Conservation (phyloP, 257 asterid species). For the Solanum microdontum region DNA sequence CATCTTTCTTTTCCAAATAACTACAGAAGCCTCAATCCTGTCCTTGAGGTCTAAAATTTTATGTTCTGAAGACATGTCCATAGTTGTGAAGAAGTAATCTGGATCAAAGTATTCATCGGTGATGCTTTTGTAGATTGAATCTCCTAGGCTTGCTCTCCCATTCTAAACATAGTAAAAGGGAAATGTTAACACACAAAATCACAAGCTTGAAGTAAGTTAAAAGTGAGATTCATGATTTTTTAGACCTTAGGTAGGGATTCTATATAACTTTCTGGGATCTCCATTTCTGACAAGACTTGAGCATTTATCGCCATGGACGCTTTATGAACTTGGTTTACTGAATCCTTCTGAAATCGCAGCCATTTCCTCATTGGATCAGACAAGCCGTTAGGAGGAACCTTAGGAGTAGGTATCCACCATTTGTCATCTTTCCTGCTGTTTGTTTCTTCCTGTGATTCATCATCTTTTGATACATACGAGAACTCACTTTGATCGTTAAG, state of each 20-base stretch:
- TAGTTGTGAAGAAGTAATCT: constrained; percentile 36
- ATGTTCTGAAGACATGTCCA: constrained; percentile 72
- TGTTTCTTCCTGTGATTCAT: constrained; percentile 26
- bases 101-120: constrained; percentile 76
- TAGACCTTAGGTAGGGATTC: constrained; percentile 86
- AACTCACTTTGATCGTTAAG: constrained; percentile 68
- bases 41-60: constrained; percentile 81
- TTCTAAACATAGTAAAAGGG: constrained; percentile 24
- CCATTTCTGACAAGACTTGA: constrained; percentile 66
- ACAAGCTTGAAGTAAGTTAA: neutral
- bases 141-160: constrained; percentile 89
- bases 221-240: neutral
- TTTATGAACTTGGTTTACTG: constrained; percentile 75
- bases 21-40: constrained; percentile 74
- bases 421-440: constrained; percentile 35
- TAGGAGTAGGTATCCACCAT: constrained; percentile 96
- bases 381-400: constrained; percentile 61
- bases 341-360: constrained; percentile 73
- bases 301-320: constrained; percentile 92
- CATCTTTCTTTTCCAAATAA: constrained; percentile 85
- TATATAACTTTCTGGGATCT: constrained; percentile 69
- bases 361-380: constrained; percentile 59
- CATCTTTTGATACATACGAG: constrained; percentile 35
- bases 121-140: constrained; percentile 62
- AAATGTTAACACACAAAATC: neutral